Evolutionary conservation across 768 basidiomycete genomes (phyloP).

Genomic region (Amanita rimosa): DNA sequence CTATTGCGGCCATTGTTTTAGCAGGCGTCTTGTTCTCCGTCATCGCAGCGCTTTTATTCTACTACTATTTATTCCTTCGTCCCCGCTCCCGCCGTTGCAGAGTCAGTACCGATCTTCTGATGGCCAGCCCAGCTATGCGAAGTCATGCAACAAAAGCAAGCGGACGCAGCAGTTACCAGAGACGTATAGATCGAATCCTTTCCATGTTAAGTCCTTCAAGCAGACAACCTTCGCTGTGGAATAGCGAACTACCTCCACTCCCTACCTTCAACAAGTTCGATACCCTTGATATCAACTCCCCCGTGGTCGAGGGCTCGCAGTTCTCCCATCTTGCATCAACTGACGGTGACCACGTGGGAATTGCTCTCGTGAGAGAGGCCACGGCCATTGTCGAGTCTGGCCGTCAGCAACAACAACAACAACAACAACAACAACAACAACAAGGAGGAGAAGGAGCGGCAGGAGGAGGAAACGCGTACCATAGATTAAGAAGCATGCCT

Average conservation of each 20-base stretch:
- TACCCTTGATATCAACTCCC: no score
- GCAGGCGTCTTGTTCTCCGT: conserved; percentile 43
- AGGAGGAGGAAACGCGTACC: no score
- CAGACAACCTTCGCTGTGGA: not conserved
- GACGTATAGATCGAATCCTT: not conserved
- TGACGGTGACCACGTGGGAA: not conserved
- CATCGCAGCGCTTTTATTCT: conserved; percentile 26
- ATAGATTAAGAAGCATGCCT: no score
- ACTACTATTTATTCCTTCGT: conserved; percentile 35
- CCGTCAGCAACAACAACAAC: not conserved
- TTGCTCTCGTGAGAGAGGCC: not conserved
- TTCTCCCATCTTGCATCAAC: not conserved
- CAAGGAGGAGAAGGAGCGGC: no score
- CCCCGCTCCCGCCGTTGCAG: conserved; percentile 27
- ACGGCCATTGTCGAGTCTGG: not conserved
- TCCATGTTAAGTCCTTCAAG: not conserved
- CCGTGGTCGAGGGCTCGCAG: not conserved
- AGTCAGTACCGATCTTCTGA: conserved; percentile 5
- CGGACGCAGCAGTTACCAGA: not conserved
- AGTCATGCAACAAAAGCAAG: not conserved
- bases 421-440: no score
- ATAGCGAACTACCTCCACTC: not conserved
- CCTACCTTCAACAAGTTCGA: no score
- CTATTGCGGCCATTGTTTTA: conserved; percentile 56
- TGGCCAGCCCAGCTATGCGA: not conserved